Evolutionary conservation across 202 grass and related monocot genomes (phyloP).

Genomic region (Eragrostis tef): DNA sequence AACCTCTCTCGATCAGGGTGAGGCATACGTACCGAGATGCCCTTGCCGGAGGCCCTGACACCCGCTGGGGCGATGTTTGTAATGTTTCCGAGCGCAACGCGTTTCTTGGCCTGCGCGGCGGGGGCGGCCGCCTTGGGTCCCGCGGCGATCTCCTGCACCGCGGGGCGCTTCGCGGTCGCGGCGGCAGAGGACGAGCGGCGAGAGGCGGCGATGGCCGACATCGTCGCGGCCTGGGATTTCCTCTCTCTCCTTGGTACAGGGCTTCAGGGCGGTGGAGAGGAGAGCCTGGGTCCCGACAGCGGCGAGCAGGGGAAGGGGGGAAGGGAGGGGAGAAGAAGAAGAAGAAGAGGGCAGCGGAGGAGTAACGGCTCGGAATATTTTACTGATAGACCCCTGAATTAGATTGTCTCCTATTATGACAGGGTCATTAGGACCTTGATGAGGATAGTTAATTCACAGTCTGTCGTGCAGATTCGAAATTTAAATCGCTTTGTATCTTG

Average conservation of each 20-base stretch:
- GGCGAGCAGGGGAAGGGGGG: background rate
- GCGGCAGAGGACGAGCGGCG: background rate
- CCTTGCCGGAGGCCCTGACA: background rate
- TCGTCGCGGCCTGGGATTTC: background rate
- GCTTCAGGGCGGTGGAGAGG: background rate
- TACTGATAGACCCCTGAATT: background rate
- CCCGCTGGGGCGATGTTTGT: background rate
- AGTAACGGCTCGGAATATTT: background rate
- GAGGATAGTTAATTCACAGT: background rate
- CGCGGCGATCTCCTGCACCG: background rate
- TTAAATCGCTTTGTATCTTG: background rate
- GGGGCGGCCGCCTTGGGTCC: constrained; percentile 1
- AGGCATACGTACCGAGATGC: background rate
- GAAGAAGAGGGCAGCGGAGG: background rate
- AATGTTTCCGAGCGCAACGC: constrained; percentile 19
- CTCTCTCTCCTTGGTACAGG: background rate
- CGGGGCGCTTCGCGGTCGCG: constrained; percentile 31
- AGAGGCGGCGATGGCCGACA: constrained; percentile 8
- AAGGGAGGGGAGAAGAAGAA: background rate
- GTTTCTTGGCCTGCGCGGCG: constrained; percentile 31
- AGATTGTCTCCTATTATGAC: background rate
- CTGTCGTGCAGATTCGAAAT: background rate
- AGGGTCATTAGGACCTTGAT: background rate
- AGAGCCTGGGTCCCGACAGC: background rate
- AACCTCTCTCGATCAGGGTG: background rate